Conservation (phyloP, 148 eudicot genomes). For the Cornus controversa region DNA sequence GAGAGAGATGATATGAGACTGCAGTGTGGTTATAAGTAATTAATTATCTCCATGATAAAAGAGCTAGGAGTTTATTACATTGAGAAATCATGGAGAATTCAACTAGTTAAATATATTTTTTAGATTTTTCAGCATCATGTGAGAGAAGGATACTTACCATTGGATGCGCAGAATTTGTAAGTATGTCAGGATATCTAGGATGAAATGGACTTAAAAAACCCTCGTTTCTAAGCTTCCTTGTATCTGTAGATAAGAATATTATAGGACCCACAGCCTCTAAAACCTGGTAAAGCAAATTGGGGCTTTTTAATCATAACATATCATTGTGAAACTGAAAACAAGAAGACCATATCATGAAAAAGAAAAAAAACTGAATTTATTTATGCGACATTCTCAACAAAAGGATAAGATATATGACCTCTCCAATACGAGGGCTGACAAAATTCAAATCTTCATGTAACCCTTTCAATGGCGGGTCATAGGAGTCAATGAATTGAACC, state of each 20-base stretch:
- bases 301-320: neutral
- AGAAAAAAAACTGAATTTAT: neutral
- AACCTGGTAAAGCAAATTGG: constrained; percentile 50
- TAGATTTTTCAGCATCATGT: constrained; percentile 8
- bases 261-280: constrained; percentile 97
- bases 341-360: neutral
- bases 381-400: neutral
- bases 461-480: constrained; percentile 94
- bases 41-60: neutral
- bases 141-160: constrained; percentile 49
- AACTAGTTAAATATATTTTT: neutral
- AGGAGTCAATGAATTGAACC: constrained; percentile 89
- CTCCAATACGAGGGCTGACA: constrained; percentile 99
- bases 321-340: neutral
- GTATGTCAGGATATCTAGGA: constrained; percentile 98
- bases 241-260: constrained; percentile 90
- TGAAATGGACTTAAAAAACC: constrained; percentile 99
- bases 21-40: constrained; percentile 1
- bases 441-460: constrained; percentile 95
- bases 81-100: neutral
- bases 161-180: constrained; percentile 98
- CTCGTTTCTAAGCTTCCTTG: constrained; percentile 96
- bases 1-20: constrained; percentile 7
- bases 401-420: constrained; percentile 46
- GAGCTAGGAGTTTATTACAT: neutral